Evolutionary conservation across 2,329 filamentous ascomycete species (phyloP).

Genomic region (Apiospora aurea): DNA sequence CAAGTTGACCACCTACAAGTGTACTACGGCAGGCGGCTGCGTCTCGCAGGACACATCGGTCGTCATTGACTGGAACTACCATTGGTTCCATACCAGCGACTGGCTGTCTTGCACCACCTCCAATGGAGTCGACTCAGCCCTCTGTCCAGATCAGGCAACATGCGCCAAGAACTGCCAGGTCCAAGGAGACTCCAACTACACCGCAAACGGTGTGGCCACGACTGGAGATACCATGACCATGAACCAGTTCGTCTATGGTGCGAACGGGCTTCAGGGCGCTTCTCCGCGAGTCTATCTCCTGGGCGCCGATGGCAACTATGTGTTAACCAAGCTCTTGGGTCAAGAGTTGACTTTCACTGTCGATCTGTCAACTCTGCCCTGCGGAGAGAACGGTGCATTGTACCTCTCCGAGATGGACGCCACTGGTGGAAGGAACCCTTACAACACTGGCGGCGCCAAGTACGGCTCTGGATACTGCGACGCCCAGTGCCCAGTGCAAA

Average conservation of each 20-base stretch:
- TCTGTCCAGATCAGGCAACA: conserved; percentile 44
- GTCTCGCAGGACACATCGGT: conserved; percentile 49
- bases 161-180: conserved; percentile 51
- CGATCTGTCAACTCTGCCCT: conserved; percentile 68
- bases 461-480: conserved; percentile 64
- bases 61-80: conserved; percentile 58
- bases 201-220: conserved; percentile 53
- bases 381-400: conserved; percentile 71
- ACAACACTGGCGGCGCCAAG: conserved; percentile 55
- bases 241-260: conserved; percentile 56
- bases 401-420: conserved; percentile 70
- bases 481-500: conserved; percentile 50
- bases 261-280: conserved; percentile 39
- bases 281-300: conserved; percentile 64
- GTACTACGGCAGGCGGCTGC: conserved; percentile 50
- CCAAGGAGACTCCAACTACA: conserved; percentile 51
- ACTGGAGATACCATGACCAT: conserved; percentile 50
- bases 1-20: conserved; percentile 52
- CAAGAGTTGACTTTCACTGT: conserved; percentile 71
- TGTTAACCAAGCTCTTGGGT: conserved; percentile 63
- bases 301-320: conserved; percentile 59
- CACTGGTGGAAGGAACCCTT: conserved; percentile 62
- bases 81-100: conserved; percentile 53
- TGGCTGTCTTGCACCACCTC: conserved; percentile 56
- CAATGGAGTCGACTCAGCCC: conserved; percentile 43